Evolutionary conservation across 148 eudicot species (phyloP).

Genomic region (Rhododendron henanense): DNA sequence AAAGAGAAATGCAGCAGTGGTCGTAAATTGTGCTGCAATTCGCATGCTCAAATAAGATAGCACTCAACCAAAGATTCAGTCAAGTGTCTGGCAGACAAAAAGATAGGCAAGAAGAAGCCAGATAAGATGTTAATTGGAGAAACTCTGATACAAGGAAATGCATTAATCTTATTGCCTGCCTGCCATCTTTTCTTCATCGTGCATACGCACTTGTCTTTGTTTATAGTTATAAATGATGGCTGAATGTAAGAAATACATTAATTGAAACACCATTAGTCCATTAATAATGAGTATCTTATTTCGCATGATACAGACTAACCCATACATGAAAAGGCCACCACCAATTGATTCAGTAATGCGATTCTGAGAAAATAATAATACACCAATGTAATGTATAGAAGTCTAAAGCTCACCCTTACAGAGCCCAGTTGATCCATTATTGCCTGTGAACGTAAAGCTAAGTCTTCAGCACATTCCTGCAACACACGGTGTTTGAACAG

Average conservation of each 20-base stretch:
- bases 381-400: background rate
- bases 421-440: constrained; percentile 45
- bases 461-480: constrained; percentile 84
- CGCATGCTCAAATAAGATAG: background rate
- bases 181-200: background rate
- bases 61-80: background rate
- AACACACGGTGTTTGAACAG: constrained; percentile 20
- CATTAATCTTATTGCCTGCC: background rate
- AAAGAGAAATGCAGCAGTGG: background rate
- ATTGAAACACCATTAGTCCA: background rate
- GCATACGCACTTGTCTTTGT: background rate
- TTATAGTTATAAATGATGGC: background rate
- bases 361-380: background rate
- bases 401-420: constrained; percentile 51
- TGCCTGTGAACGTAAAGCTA: constrained; percentile 60
- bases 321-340: background rate
- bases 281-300: background rate
- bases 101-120: background rate
- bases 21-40: background rate
- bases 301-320: background rate
- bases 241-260: background rate
- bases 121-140: background rate
- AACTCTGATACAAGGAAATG: background rate
- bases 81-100: background rate
- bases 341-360: background rate